These are phyloP conservation scores for Suhomyces bokatorum DNA, from an alignment of 1,139 yeast genomes.

Conservation along the genomic window DNA sequence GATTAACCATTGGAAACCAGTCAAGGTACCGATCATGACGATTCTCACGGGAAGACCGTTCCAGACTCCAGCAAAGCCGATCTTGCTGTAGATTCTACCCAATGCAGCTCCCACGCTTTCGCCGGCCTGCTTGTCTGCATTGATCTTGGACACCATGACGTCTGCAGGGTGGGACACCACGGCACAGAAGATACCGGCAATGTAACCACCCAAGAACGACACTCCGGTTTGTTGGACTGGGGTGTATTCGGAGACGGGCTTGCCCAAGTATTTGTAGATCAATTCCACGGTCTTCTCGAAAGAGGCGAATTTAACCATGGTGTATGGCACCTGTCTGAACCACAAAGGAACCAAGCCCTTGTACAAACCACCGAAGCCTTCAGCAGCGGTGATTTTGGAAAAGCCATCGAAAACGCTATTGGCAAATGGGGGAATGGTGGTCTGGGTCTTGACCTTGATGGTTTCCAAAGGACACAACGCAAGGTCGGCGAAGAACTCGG, in stretches of 20 bases:
- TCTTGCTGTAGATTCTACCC: constrained; percentile 68
- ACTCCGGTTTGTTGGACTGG: constrained; percentile 83
- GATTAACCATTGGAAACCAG: constrained; percentile 95
- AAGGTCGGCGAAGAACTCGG: constrained; percentile 88
- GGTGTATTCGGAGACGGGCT: constrained; percentile 40
- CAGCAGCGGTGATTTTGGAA: constrained; percentile 61
- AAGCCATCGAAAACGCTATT: constrained; percentile 63
- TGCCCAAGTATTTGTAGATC: constrained; percentile 57
- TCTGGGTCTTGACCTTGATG: constrained; percentile 88
- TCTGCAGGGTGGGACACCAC: constrained; percentile 95
- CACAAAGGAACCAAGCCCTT: constrained; percentile 88
- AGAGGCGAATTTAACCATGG: constrained; percentile 93
- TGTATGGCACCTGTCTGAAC: constrained; percentile 94
- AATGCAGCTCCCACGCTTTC: constrained; percentile 71
- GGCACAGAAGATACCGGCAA: constrained; percentile 96
- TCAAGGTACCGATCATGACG: constrained; percentile 93
- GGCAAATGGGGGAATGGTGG: constrained; percentile 84
- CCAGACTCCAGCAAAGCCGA: constrained; percentile 92
- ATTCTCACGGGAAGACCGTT: constrained; percentile 93
- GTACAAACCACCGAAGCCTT: constrained; percentile 74
- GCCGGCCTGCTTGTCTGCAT: constrained; percentile 65
- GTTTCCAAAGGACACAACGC: constrained; percentile 92
- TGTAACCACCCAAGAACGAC: constrained; percentile 89
- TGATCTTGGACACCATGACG: constrained; percentile 92
- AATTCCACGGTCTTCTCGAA: constrained; percentile 84